phyloP scores from a whole-genome alignment of 805 yeast genomes.

The Metschnikowia vanudenii region DNA sequence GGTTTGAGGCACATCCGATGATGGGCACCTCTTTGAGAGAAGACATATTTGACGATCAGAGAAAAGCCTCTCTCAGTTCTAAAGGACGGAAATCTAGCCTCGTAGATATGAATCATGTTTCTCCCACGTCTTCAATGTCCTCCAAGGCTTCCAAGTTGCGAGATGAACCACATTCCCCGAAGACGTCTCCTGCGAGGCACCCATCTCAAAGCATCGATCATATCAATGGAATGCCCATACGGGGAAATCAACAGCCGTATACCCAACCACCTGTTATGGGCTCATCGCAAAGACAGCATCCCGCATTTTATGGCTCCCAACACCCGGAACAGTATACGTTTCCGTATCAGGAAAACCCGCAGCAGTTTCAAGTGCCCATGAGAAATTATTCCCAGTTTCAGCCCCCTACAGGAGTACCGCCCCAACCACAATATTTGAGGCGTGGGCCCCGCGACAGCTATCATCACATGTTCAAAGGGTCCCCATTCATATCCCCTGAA shows the following conservation, averaged over 20 bases:
- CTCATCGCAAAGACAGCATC: slow-evolving; percentile 6
- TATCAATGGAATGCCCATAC: neutral
- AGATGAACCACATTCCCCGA: slow-evolving; percentile 43
- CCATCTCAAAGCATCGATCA: neutral
- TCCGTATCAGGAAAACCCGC: slow-evolving; percentile 7
- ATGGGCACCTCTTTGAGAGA: slow-evolving; percentile 31
- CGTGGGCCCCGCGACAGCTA: neutral
- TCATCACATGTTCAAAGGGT: slow-evolving; percentile 3
- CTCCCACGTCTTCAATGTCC: slow-evolving; percentile 39
- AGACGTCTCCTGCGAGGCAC: slow-evolving; percentile 30
- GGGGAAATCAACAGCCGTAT: slow-evolving; percentile 3
- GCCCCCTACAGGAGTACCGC: neutral
- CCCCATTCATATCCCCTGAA: slow-evolving; percentile 6
- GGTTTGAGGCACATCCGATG: slow-evolving; percentile 10
- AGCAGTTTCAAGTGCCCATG: slow-evolving; percentile 6
- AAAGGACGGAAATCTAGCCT: slow-evolving; percentile 3
- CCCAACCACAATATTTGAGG: slow-evolving; percentile 4
- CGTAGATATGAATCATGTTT: slow-evolving; percentile 21
- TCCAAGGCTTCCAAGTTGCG: slow-evolving; percentile 30
- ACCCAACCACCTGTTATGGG: neutral
- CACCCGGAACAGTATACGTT: slow-evolving; percentile 6
- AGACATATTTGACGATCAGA: slow-evolving; percentile 35
- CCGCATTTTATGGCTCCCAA: slow-evolving; percentile 4
- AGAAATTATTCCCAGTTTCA: slow-evolving; percentile 3
- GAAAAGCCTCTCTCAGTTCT: slow-evolving; percentile 1